phyloP scores from a whole-genome alignment of 2,329 filamentous ascomycete species.

The Zarea fungicola region DNA sequence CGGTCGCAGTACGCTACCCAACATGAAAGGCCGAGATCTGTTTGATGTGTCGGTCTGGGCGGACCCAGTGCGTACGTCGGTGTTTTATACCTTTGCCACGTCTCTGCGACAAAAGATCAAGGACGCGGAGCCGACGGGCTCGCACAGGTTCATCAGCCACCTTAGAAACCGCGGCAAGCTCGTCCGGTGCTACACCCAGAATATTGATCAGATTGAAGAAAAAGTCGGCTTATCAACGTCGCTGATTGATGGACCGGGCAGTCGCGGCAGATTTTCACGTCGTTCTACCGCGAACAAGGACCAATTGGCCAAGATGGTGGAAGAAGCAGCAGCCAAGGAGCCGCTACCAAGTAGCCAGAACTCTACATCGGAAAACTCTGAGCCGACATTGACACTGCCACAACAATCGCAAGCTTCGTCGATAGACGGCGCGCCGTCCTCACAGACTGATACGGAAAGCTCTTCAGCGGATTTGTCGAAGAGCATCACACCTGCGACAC shows the following conservation, averaged over 20 bases:
- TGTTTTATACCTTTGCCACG: conserved; percentile 69
- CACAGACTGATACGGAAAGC: conserved; percentile 17
- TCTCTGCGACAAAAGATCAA: conserved; percentile 59
- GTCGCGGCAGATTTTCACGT: conserved; percentile 53
- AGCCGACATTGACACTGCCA: neutral
- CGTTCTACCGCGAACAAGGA: conserved; percentile 33
- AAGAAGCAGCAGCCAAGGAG: conserved; percentile 23
- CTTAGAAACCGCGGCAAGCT: conserved; percentile 63
- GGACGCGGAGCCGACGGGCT: conserved; percentile 58
- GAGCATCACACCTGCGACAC: neutral
- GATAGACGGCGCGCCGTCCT: neutral
- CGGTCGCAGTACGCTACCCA: conserved; percentile 40
- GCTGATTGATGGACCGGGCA: conserved; percentile 56
- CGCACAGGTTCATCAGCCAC: conserved; percentile 64
- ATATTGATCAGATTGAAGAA: conserved; percentile 69
- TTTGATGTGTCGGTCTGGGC: conserved; percentile 68
- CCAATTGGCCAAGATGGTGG: conserved; percentile 34
- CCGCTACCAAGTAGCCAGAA: conserved; percentile 12
- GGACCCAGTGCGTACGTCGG: conserved; percentile 60
- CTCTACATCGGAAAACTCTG: conserved; percentile 7
- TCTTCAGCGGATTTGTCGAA: conserved; percentile 18
- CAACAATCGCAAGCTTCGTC: conserved; percentile 2
- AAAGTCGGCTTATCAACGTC: conserved; percentile 63
- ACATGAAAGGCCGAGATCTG: conserved; percentile 65
- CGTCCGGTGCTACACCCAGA: conserved; percentile 69